phyloP scores from a whole-genome alignment of 176 grass and related monocot species.

The Tillandsia leiboldiana region DNA sequence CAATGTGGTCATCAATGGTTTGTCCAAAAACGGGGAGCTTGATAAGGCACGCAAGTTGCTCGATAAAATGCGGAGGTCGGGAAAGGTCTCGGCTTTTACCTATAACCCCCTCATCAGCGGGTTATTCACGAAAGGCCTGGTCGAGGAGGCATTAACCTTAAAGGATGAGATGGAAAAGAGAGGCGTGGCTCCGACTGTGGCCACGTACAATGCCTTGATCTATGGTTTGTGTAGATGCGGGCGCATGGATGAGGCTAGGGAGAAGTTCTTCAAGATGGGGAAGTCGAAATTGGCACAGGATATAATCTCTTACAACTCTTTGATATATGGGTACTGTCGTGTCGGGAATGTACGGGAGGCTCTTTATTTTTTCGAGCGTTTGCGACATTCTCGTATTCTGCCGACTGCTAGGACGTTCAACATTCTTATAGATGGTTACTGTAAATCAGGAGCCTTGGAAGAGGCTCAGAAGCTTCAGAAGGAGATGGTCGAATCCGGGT shows the following conservation, averaged over 20 bases:
- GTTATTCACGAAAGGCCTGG: slow-evolving; percentile 33
- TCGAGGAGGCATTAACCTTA: slow-evolving; percentile 23
- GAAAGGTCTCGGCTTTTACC: slow-evolving; percentile 32
- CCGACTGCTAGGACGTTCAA: slow-evolving; percentile 49
- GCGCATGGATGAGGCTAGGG: slow-evolving; percentile 19
- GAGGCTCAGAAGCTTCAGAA: slow-evolving; percentile 45
- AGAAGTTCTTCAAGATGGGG: slow-evolving; percentile 58
- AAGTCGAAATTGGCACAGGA: slow-evolving; percentile 33
- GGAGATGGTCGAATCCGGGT: slow-evolving; percentile 37
- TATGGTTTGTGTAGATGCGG: slow-evolving; percentile 39
- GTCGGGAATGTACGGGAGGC: slow-evolving; percentile 38
- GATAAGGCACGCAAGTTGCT: slow-evolving; percentile 38
- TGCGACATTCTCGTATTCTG: slow-evolving; percentile 29
- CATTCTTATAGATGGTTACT: slow-evolving; percentile 59
- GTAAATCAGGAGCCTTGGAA: slow-evolving; percentile 35
- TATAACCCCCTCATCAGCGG: slow-evolving; percentile 54
- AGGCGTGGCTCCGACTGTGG: slow-evolving; percentile 27
- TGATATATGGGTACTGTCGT: slow-evolving; percentile 51
- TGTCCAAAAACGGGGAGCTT: slow-evolving; percentile 37
- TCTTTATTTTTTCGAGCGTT: slow-evolving; percentile 37
- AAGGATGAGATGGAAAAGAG: slow-evolving; percentile 37
- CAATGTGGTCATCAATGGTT: slow-evolving; percentile 46
- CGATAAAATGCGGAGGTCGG: slow-evolving; percentile 28
- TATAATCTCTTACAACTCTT: slow-evolving; percentile 44
- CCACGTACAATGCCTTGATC: slow-evolving; percentile 46